Conservation (phyloP, 2,329 filamentous ascomycete genomes). For the Fusarium temperatum region DNA sequence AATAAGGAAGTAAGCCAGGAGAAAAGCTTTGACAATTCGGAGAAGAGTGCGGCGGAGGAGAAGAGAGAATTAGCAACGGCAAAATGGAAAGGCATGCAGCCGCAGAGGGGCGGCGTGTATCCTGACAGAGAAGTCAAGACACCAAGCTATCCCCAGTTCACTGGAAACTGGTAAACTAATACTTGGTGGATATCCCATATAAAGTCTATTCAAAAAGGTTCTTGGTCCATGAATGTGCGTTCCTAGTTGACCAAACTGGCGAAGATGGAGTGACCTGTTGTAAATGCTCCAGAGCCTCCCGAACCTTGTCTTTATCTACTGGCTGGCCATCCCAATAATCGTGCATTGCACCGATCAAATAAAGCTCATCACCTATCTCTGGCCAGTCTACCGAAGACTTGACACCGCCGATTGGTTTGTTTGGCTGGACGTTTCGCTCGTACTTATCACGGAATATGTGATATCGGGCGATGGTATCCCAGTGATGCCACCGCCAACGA, state of each 20-base stretch:
- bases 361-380: background rate
- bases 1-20: fast-evolving
- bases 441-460: constrained; percentile 21
- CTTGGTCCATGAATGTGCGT: background rate
- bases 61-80: background rate
- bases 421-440: background rate
- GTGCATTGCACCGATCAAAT: background rate
- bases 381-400: constrained; percentile 9
- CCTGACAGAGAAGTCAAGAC: background rate
- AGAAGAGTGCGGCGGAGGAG: background rate
- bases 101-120: background rate
- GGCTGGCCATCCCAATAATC: background rate
- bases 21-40: fast-evolving
- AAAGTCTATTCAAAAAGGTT: background rate
- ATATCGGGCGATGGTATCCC: background rate
- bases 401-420: background rate
- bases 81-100: background rate
- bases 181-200: fast-evolving
- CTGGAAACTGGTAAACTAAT: background rate
- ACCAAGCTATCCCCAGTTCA: background rate
- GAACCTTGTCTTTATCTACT: background rate
- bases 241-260: background rate
- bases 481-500: constrained; percentile 11
- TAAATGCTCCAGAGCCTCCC: background rate
- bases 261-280: background rate